A percentile compares a stretch with the other conserved stretches of the same genome.
These are phyloP conservation scores for Neopestalotiopsis sp. DNA, from an alignment of 2,329 filamentous ascomycete genomes.

Conservation along the genomic window DNA sequence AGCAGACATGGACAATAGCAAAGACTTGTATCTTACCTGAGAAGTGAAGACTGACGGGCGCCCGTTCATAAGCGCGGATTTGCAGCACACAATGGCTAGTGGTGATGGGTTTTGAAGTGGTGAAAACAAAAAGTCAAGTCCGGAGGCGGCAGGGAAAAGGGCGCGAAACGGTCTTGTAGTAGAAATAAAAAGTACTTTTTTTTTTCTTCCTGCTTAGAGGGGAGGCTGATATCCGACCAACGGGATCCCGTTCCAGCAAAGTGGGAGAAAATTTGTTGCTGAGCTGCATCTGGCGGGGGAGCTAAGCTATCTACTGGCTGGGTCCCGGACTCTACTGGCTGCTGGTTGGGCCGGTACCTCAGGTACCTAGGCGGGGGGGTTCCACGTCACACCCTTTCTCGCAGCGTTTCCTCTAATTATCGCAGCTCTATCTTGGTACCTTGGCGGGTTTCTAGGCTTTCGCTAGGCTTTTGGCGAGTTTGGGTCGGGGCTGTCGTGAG, in stretches of 20 bases:
- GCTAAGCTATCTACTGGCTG: neutral
- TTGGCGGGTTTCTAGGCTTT: neutral
- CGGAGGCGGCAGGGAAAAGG: constrained; percentile 15
- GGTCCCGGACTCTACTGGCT: too few relatives aligned
- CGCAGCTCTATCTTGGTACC: neutral
- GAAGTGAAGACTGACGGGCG: constrained; percentile 85
- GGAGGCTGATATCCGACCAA: neutral
- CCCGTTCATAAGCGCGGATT: constrained; percentile 83
- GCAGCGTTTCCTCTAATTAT: neutral
- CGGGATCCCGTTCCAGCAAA: constrained; percentile 4
- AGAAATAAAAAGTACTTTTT: too few relatives aligned
- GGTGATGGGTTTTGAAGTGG: constrained; percentile 29
- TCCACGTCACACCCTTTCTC: constrained; percentile 7
- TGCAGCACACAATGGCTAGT: constrained; percentile 20
- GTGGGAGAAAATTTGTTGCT: constrained; percentile 19
- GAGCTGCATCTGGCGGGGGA: constrained; percentile 12
- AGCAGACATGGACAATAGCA: constrained; percentile 16
- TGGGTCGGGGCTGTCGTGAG: neutral
- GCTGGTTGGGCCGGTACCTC: too few relatives aligned
- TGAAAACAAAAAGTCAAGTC: constrained; percentile 23
- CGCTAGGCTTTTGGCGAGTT: too few relatives aligned
- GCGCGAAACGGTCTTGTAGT: too few relatives aligned
- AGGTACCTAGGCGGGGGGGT: neutral
- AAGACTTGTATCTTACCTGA: constrained; percentile 64
- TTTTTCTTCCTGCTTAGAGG: neutral